Percentiles rank a stretch among this genome's conserved stretches.
These are phyloP conservation scores for Plenodomus tracheiphilus DNA, from an alignment of 2,329 filamentous ascomycete species.

Conservation along the genomic window DNA sequence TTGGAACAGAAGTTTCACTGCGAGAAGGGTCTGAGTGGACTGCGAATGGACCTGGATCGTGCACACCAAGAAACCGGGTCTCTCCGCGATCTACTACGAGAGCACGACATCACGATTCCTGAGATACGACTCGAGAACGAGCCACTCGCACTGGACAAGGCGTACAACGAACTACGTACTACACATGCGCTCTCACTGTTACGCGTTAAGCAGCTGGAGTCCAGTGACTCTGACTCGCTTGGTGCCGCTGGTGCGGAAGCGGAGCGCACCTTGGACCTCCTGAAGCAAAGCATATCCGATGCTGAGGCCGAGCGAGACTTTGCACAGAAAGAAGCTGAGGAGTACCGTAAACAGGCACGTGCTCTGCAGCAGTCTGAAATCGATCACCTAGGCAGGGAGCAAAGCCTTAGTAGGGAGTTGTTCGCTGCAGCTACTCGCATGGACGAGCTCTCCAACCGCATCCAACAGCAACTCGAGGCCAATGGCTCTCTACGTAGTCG, in stretches of 20 bases:
- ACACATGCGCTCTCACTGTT: constrained; percentile 68
- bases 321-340: constrained; percentile 66
- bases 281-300: constrained; percentile 70
- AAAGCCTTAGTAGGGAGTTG: constrained; percentile 69
- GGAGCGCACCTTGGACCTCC: constrained; percentile 62
- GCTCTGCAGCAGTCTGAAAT: constrained; percentile 61
- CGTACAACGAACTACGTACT: constrained; percentile 75
- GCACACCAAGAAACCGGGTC: constrained; percentile 90
- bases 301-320: constrained; percentile 73
- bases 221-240: constrained; percentile 49
- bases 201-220: constrained; percentile 67
- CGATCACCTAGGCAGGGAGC: constrained; percentile 61
- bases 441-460: constrained; percentile 76
- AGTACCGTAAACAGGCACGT: constrained; percentile 65
- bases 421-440: constrained; percentile 74
- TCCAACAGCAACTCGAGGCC: constrained; percentile 76
- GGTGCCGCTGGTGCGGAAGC: constrained; percentile 54
- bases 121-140: constrained; percentile 57
- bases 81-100: constrained; percentile 75
- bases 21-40: constrained; percentile 81
- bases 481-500: constrained; percentile 77
- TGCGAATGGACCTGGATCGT: constrained; percentile 96
- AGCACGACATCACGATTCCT: constrained; percentile 79
- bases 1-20: constrained; percentile 96
- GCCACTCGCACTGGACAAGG: constrained; percentile 71